Evolutionary conservation across 2,329 filamentous ascomycete species (phyloP), one percentile per base, ranked within the genome.

Genomic region (Monosporascus sp.): DNA sequence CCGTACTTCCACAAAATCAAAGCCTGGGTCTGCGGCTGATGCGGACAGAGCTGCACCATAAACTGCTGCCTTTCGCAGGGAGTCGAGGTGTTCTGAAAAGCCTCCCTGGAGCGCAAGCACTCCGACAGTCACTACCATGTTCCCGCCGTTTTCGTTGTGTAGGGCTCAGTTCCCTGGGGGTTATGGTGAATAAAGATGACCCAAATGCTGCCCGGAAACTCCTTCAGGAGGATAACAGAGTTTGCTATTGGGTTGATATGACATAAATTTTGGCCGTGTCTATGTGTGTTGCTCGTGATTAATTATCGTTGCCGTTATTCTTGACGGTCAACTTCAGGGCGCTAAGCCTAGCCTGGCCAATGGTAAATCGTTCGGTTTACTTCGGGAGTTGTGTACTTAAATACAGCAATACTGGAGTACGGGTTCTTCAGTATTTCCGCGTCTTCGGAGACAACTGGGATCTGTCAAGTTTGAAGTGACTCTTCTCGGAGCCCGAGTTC

Each of bases 101-200:
- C 92, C 93, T 62, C 94, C 94, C 72, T 99, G 94, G 18, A 99
- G 82, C 60, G 94, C 82, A 50, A 87, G 72, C 24, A 86, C 82
- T 47, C 83, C 84, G 37, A 86, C 72, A 2, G 77, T 81, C 54
- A 82, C 62, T 20, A 62, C 57, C 63, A 69, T 68, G 7, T 36
- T 60, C 18, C 5, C 9, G n/a, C 14, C 20, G 8, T 42, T 42
- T 22, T 42, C 17, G 39, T 20, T 22, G 24, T 5, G 27, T 31
- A 31, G 9, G 9, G 27, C 14, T 31, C 27, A 31, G 27, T 31
- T 31, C 27, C 27, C 11, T 31, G 1, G 27, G 9, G 27, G 9
- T 31, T 3, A 31, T 31, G 27, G 27, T 14, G 9, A 11, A 31
- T 11, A 31, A 8, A 5, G 27, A 31, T 14, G 27, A 14, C 9